phyloP scores from a whole-genome alignment of 2,329 filamentous ascomycete species.

The Didymosphaeria variabile region DNA sequence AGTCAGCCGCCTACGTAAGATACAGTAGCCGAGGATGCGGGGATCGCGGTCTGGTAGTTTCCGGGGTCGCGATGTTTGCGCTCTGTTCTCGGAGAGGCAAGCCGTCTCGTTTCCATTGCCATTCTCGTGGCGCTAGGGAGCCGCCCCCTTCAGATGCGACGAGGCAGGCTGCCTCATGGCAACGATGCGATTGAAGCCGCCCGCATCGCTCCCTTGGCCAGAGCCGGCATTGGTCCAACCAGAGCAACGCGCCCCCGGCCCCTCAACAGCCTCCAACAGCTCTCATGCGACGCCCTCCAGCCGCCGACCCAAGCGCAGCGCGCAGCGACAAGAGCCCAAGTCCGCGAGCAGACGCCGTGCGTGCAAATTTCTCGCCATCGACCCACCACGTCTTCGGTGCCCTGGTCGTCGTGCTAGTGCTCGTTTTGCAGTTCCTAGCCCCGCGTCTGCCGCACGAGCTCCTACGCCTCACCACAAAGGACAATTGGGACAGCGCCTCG shows the following conservation, averaged over 20 bases:
- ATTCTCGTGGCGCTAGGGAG: conserved; percentile 21
- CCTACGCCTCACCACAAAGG: conserved; percentile 37
- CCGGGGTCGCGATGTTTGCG: conserved; percentile 13
- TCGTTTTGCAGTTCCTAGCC: conserved; percentile 46
- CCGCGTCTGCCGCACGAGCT: conserved; percentile 47
- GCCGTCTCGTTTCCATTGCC: conserved; percentile 24
- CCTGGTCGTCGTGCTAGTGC: conserved; percentile 45
- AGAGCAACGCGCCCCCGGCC: conserved; percentile 10
- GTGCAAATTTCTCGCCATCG: conserved; percentile 23
- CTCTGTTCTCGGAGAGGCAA: background rate
- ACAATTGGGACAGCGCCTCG: conserved; percentile 23
- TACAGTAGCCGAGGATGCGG: conserved; percentile 10
- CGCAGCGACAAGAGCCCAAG: conserved; percentile 22
- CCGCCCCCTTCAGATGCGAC: background rate
- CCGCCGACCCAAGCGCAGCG: conserved; percentile 22
- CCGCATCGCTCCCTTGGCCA: background rate
- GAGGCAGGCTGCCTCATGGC: background rate
- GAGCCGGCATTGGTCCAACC: conserved; percentile 2
- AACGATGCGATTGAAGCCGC: background rate
- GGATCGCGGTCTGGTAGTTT: background rate
- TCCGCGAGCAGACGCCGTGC: conserved; percentile 16
- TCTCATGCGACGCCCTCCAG: conserved; percentile 19
- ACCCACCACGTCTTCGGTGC: conserved; percentile 37
- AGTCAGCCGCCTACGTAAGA: conserved; percentile 25
- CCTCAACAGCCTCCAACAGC: conserved; percentile 15